These are phyloP conservation scores for Schoenoplectus tabernaemontani DNA, from an alignment of 202 grass and related monocot species.

Conservation along the genomic window DNA sequence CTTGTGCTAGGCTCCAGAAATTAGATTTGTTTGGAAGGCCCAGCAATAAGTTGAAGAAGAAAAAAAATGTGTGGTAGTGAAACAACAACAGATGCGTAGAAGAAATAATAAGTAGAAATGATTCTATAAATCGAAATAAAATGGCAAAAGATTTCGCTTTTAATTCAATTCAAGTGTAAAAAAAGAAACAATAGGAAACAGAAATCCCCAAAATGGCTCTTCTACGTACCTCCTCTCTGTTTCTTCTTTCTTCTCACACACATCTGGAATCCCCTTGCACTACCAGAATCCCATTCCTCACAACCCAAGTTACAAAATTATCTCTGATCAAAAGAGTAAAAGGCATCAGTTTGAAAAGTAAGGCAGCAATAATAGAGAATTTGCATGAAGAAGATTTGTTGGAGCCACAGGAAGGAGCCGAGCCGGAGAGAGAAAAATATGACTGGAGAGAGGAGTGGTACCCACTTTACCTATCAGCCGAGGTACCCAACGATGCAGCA, in stretches of 20 bases:
- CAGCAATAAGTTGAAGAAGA: background rate
- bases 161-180: constrained; percentile 3
- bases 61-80: constrained; percentile 12
- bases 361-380: constrained; percentile 38
- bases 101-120: background rate
- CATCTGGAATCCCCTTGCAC: background rate
- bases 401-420: constrained; percentile 21
- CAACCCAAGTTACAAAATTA: background rate
- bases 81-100: background rate
- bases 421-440: constrained; percentile 31
- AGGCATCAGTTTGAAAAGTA: constrained; percentile 4
- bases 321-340: background rate
- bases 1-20: background rate
- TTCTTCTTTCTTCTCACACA: background rate
- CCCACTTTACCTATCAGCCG: constrained; percentile 64
- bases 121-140: background rate
- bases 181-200: background rate
- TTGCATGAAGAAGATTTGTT: constrained; percentile 46
- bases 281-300: background rate
- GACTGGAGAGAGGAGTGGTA: constrained; percentile 97
- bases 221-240: constrained; percentile 4
- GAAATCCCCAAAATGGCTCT: constrained; percentile 17
- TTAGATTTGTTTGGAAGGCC: background rate
- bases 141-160: background rate
- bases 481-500: constrained; percentile 68